Evolutionary conservation across 2,329 filamentous ascomycete genomes (phyloP).

Genomic region (Leptographium radiaticola): DNA sequence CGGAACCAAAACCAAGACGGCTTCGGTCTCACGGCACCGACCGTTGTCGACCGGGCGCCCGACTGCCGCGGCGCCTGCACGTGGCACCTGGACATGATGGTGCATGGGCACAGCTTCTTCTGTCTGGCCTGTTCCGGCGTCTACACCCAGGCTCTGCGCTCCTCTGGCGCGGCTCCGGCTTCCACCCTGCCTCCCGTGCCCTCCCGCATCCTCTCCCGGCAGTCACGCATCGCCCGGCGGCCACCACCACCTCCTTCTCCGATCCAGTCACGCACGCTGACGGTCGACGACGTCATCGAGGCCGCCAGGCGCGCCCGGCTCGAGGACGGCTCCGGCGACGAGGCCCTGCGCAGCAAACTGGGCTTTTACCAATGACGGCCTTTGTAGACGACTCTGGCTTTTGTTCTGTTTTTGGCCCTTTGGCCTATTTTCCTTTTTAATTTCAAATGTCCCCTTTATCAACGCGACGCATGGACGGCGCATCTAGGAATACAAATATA

Average conservation of each 20-base stretch:
- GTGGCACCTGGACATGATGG: not conserved
- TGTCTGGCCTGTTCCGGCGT: not conserved
- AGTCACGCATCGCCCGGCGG: not conserved
- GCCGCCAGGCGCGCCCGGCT: conserved; percentile 26
- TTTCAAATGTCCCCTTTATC: not conserved
- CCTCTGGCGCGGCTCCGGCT: not conserved
- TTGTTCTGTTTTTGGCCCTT: not conserved
- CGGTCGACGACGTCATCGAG: conserved; percentile 34
- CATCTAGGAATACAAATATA: too few species aligned
- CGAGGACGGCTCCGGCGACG: conserved; percentile 27
- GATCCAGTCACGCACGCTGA: conserved; percentile 14
- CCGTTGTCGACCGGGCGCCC: not conserved
- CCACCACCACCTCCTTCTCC: too few species aligned
- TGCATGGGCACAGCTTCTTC: not conserved
- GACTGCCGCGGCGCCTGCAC: not conserved
- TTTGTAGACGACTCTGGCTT: not conserved
- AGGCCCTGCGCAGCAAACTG: conserved; percentile 34
- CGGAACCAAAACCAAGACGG: too few species aligned
- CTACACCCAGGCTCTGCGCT: not conserved
- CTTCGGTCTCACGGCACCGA: not conserved
- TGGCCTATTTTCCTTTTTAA: not conserved
- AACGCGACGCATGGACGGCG: too few species aligned
- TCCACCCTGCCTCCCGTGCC: not conserved
- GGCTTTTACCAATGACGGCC: conserved; percentile 4
- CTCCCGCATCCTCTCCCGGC: not conserved